Base-by-base conservation (phyloP, 2,329 filamentous ascomycete genomes). In the Cladophialophora bantiana region DNA sequence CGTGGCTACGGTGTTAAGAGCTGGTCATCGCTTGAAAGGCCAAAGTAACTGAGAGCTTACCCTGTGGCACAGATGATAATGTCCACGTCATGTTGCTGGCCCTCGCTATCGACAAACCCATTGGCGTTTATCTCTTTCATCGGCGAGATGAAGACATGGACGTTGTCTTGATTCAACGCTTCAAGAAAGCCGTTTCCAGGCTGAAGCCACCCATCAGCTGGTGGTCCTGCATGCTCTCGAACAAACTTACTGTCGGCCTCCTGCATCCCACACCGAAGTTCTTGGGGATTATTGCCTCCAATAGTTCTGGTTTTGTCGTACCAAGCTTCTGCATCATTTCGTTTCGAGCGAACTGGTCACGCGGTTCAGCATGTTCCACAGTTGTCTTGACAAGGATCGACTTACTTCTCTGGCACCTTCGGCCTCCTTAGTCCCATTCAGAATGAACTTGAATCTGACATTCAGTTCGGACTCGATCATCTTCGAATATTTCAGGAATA, bases 361-460 rank as follows among this genome's bases (percentile, higher is more conserved):
- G 7, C 32, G 10, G 4, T 42, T 64, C 42, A 65, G 62, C 32
- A 48, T 7, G 1, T n/a, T 35, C n/a, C 9, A 26, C 9, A 18
- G 7, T 32, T 15, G 2, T 26, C n/a, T 61, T 7, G 34, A 3
- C 18, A 53, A 20, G 32, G 13, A 13, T 36, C 10, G 34, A 15
- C 38, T 68, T 50, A 74, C 70, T 32, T 64, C 68, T 59, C 60
- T 67, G 2, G 82, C 82, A 32, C 77, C 74, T 59, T 75, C 74
- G 1, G 82, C 81, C 75, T 83, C 82, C 59, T 78, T 64, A 6
- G 78, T 80, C n/a, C 80, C 81, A 71, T 83, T 84, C 69, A 83
- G 76, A 71, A 85, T 84, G 74, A 85, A 82, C 54, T 82, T 83
- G 77, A 86, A 86, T 5, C 82, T 78, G 54, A 81, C 79, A 66